These are phyloP conservation scores for Zygosaccharomyces bailii DNA, from an alignment of 805 yeast species.

Conservation along the genomic window DNA sequence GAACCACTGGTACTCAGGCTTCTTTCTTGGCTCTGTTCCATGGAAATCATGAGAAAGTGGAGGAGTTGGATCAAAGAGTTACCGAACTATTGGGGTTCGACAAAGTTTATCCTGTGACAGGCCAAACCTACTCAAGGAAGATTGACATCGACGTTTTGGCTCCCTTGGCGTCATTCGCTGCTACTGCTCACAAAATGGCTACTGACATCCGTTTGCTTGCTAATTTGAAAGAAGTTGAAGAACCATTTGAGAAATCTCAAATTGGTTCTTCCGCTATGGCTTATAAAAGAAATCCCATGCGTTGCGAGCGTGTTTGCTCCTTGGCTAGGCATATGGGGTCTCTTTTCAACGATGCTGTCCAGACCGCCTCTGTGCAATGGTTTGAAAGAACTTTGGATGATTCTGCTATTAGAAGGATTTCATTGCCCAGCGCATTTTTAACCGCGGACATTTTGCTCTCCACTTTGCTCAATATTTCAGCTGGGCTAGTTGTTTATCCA, in stretches of 20 bases:
- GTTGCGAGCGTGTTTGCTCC: conserved; percentile 98
- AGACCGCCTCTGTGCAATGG: conserved; percentile 98
- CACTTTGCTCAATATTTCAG: conserved; percentile 85
- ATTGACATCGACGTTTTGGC: conserved; percentile 92
- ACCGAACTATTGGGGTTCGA: conserved; percentile 92
- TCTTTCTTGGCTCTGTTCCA: conserved; percentile 93
- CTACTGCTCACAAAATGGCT: conserved; percentile 95
- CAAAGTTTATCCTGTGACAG: conserved; percentile 94
- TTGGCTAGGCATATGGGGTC: conserved; percentile 93
- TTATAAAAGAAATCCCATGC: conserved; percentile 98
- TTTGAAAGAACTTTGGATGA: conserved; percentile 98
- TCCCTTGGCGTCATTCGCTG: conserved; percentile 92
- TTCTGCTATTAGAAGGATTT: conserved; percentile 95
- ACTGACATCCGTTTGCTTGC: conserved; percentile 95
- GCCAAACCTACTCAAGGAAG: conserved; percentile 98
- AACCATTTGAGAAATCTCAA: conserved; percentile 97
- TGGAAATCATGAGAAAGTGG: conserved; percentile 96
- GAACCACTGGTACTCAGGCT: conserved; percentile 98
- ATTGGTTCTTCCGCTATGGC: conserved; percentile 99
- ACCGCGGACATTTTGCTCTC: conserved; percentile 91
- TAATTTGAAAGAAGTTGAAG: conserved; percentile 94
- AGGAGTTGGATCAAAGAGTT: conserved; percentile 84
- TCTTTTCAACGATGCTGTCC: conserved; percentile 86
- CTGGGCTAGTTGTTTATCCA: conserved; percentile 96
- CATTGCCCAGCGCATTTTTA: conserved; percentile 92